These are phyloP conservation scores for Naganishia liquefaciens DNA, from an alignment of 1,284 basidiomycete genomes.

Conservation along the genomic window DNA sequence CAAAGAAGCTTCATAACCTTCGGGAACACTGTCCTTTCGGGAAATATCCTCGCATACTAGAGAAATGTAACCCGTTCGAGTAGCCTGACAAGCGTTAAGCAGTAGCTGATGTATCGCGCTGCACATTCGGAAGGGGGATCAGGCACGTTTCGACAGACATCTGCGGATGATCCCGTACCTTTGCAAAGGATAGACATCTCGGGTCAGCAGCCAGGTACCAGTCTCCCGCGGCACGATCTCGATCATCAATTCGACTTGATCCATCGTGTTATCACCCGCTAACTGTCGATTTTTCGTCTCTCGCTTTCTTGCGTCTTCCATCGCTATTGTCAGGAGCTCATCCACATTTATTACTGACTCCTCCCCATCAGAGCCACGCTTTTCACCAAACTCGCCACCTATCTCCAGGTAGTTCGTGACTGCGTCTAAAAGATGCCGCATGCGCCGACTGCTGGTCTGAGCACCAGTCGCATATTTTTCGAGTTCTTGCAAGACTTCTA, in stretches of 20 bases:
- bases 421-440: slow-evolving; percentile 38
- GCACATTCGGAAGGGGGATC: background rate
- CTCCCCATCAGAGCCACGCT: slow-evolving; percentile 23
- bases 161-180: slow-evolving; percentile 2
- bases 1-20: slow-evolving; percentile 41
- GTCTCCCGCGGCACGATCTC: slow-evolving; percentile 39
- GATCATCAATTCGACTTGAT: slow-evolving; percentile 45
- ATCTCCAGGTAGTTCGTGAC: slow-evolving; percentile 44
- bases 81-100: slow-evolving; percentile 28
- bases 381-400: slow-evolving; percentile 35
- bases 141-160: background rate
- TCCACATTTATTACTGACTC: slow-evolving; percentile 31
- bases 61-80: slow-evolving; percentile 23
- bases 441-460: slow-evolving; percentile 19
- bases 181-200: slow-evolving; percentile 27
- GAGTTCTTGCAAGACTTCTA: slow-evolving; percentile 19
- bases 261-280: slow-evolving; percentile 37
- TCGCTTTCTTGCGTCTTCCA: slow-evolving; percentile 39
- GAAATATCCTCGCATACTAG: slow-evolving; percentile 33
- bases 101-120: slow-evolving; percentile 29
- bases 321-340: slow-evolving; percentile 36
- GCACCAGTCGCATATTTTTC: slow-evolving; percentile 20
- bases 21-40: slow-evolving; percentile 35
- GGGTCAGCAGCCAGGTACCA: slow-evolving; percentile 28
- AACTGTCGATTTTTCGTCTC: slow-evolving; percentile 41